Evolutionary conservation across 164 flowering plant genomes (phyloP).

Genomic region (Umbilicus rupestris): DNA sequence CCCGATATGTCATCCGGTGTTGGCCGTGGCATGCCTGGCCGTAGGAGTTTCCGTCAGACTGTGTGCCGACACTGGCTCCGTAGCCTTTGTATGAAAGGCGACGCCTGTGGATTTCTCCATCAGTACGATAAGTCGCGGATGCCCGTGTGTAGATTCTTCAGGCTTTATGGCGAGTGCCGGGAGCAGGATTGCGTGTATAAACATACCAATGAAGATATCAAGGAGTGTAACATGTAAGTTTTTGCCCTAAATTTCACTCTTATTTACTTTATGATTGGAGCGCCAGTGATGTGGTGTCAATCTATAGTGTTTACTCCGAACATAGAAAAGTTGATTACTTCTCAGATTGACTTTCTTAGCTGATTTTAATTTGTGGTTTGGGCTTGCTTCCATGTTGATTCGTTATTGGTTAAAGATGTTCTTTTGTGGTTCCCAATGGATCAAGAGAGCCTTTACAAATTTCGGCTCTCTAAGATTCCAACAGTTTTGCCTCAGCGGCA

Average conservation of each 20-base stretch:
- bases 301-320: too few species aligned
- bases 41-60: constrained; percentile 91
- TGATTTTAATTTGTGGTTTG: too few species aligned
- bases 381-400: too few species aligned
- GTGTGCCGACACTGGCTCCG: constrained; percentile 99
- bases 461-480: too few species aligned
- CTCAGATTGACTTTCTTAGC: too few species aligned
- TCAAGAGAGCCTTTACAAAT: too few species aligned
- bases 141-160: constrained; percentile 92
- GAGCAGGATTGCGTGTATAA: constrained; percentile 98
- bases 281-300: too few species aligned
- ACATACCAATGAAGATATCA: constrained; percentile 94
- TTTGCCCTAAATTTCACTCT: background rate
- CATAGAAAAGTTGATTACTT: too few species aligned
- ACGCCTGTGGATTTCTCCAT: constrained; percentile 97
- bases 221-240: constrained; percentile 92
- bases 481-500: background rate
- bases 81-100: constrained; percentile 96
- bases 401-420: too few species aligned
- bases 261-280: background rate
- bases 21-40: constrained; percentile 22
- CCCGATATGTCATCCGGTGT: background rate
- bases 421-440: too few species aligned
- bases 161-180: constrained; percentile 86
- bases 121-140: constrained; percentile 93